Evolutionary conservation across 192 early-diverging fungal species (phyloP), one percentile per base, ranked within the genome.

Genomic region (Coemansia sp.): DNA sequence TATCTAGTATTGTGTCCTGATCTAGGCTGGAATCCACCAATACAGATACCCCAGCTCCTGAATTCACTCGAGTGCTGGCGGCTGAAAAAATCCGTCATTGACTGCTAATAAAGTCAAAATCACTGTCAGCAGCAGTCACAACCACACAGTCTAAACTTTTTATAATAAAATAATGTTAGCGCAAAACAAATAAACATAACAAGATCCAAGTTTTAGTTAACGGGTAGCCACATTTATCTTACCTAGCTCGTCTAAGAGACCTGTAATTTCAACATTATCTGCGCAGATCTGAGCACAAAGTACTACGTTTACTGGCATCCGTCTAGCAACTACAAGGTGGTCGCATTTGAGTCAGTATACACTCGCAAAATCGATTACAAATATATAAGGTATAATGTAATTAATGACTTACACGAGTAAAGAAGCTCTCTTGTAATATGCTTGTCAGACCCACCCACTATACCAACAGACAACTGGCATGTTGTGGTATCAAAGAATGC

Each of bases 51-150:
- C 17, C 18, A 5, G 27, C 7, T 30, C 27, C 7, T 2, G 27
- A 30, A 12, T 39, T 19, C 2, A 15, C 11, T 12, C 19, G 37
- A 41, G 27, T 17, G 17, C 38, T 54, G 2, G 15, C 37, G 3
- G 11, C 21, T 1, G 8, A 34, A 54, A 54, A 54, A 6, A 54
- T 18, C 12, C 34, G 38, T 34, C 21, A 24, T 54, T 54, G 24
- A 22, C 38, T 39, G 2, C 18, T 24, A 23, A 21, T 21, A 54
- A 54, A 54, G 21, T 39, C 53, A 54, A 54, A 54, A 23, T 54
- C 53, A 10, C 46, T 15, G 9, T n/a, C 46, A 17, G 15, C 46
- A 5, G 46, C 46, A n/a, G 46, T 2, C 22, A 47, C 22, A 47
- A 22, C 15, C 17, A 21, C 3, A 2, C 21, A 21, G 22, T 47